phyloP scores from a whole-genome alignment of 805 yeast species.

The Ascoidea asiatica region DNA sequence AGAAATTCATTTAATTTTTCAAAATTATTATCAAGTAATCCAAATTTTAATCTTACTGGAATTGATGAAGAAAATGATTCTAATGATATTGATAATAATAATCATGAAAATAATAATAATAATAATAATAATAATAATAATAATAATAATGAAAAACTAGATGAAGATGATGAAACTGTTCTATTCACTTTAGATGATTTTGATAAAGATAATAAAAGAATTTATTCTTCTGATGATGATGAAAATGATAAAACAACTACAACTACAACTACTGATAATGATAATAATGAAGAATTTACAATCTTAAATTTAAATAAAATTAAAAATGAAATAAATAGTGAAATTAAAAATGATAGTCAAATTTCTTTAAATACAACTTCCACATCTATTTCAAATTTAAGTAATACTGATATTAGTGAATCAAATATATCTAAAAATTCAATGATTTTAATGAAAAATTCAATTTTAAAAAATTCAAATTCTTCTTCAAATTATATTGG shows the following conservation, averaged over 20 bases:
- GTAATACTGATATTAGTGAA: background rate
- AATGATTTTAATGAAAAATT: too few species aligned
- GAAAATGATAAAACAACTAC: constrained; percentile 4
- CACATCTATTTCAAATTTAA: background rate
- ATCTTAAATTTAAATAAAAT: background rate
- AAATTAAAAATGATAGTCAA: too few species aligned
- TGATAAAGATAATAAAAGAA: constrained; percentile 7
- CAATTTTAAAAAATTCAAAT: background rate
- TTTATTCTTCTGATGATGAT: constrained; percentile 10
- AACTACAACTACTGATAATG: background rate
- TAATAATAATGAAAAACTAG: constrained; percentile 9
- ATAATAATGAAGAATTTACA: too few species aligned
- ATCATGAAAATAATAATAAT: too few species aligned
- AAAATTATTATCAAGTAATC: constrained; percentile 13
- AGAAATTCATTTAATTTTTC: background rate
- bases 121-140: too few species aligned
- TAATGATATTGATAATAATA: background rate
- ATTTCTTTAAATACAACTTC: too few species aligned
- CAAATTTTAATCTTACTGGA: too few species aligned
- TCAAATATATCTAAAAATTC: background rate
- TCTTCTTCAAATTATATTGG: background rate
- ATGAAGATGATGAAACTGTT: constrained; percentile 14
- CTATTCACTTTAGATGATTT: constrained; percentile 18
- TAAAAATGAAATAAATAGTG: too few species aligned
- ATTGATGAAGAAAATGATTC: too few species aligned